A percentile compares a stretch with the other conserved stretches of the same genome.
These are phyloP conservation scores for Boechera divaricarpa DNA, from an alignment of 345 rosid species.

Conservation along the genomic window DNA sequence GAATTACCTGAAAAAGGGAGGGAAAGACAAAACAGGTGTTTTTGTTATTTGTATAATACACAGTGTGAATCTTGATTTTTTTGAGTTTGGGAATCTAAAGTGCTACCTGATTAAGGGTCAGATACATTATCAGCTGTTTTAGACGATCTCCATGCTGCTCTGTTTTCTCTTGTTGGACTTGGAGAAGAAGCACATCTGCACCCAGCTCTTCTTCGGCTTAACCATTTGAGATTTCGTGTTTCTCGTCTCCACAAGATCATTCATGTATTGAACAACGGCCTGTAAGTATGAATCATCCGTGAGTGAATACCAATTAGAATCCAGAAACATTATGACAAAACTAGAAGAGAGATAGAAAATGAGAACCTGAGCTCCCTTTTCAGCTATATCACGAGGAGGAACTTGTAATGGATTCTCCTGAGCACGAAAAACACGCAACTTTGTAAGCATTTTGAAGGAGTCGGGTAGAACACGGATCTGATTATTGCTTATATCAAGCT, in stretches of 20 bases:
- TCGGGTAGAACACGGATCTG: conserved; percentile 92
- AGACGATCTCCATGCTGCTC: conserved; percentile 64
- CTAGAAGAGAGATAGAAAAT: background rate
- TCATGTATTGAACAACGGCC: conserved; percentile 93
- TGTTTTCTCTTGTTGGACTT: conserved; percentile 95
- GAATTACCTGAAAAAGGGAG: conserved; percentile 32
- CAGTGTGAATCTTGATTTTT: background rate
- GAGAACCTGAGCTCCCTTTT: conserved; percentile 88
- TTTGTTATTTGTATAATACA: conserved; percentile 13
- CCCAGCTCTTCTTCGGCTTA: conserved; percentile 95
- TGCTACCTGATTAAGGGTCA: conserved; percentile 46
- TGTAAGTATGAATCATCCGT: conserved; percentile 41
- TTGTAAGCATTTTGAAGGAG: conserved; percentile 80
- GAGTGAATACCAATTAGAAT: conserved; percentile 4
- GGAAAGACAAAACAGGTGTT: conserved; percentile 12
- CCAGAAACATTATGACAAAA: background rate
- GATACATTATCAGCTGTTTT: conserved; percentile 46
- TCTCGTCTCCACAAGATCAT: conserved; percentile 66
- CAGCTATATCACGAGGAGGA: conserved; percentile 85
- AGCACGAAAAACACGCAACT: conserved; percentile 63
- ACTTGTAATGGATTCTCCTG: conserved; percentile 94
- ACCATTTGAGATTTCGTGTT: conserved; percentile 56
- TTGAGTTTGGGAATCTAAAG: background rate
- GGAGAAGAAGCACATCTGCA: conserved; percentile 88
- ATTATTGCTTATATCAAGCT: conserved; percentile 94